Percentiles rank a stretch among this genome's conserved stretches.
phyloP scores from a whole-genome alignment of 2,329 filamentous ascomycete species.

The Ilyonectria destructans region DNA sequence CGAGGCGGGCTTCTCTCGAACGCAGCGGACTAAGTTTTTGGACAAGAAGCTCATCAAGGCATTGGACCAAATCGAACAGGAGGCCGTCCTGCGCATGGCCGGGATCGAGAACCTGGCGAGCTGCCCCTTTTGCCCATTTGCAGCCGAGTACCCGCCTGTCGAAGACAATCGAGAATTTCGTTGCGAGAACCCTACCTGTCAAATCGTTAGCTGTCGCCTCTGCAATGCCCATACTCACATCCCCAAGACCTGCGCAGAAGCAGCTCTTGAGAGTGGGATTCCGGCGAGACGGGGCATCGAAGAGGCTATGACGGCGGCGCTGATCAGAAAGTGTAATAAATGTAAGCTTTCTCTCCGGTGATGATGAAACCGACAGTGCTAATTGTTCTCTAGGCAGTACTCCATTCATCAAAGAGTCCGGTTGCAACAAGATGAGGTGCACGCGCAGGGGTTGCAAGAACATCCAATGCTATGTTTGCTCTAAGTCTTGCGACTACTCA shows the following conservation, averaged over 20 bases:
- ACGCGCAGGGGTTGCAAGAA: conserved; percentile 67
- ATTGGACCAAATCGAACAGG: conserved; percentile 80
- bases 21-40: conserved; percentile 72
- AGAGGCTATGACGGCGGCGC: conserved; percentile 86
- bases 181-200: conserved; percentile 79
- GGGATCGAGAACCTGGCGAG: conserved; percentile 80
- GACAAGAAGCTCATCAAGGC: conserved; percentile 72
- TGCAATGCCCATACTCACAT: conserved; percentile 81
- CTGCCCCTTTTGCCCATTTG: conserved; percentile 89
- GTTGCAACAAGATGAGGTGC: conserved; percentile 90
- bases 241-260: conserved; percentile 80
- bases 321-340: conserved; percentile 84
- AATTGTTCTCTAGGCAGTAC: conserved; percentile 65
- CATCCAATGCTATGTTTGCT: conserved; percentile 81
- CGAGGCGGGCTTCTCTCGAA: conserved; percentile 70
- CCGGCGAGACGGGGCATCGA: conserved; percentile 79
- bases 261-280: conserved; percentile 71
- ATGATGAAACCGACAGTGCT: conserved; percentile 39
- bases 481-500: conserved; percentile 75
- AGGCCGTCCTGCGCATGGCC: conserved; percentile 78
- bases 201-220: conserved; percentile 75
- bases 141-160: conserved; percentile 79
- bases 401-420: conserved; percentile 84
- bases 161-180: conserved; percentile 81
- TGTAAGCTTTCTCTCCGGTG: conserved; percentile 56